These are phyloP conservation scores for Xylaria polymorpha DNA, from an alignment of 2,329 filamentous ascomycete genomes.

Conservation along the genomic window DNA sequence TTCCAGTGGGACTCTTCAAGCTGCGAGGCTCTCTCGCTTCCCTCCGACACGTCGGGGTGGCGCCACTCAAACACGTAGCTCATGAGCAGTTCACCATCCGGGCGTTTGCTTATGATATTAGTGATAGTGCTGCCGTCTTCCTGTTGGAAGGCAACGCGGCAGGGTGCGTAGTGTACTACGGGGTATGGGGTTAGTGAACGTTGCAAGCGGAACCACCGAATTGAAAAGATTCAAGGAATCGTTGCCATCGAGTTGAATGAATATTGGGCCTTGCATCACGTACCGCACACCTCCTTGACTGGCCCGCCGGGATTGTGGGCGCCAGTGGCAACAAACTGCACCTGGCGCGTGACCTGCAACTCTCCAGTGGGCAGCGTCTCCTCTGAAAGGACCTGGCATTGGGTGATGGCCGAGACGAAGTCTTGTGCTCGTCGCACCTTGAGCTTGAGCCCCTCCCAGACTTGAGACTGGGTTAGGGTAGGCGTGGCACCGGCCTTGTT, in stretches of 20 bases:
- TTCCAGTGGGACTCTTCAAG: slow-evolving; percentile 47
- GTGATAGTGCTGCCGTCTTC: slow-evolving; percentile 53
- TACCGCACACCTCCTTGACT: slow-evolving; percentile 49
- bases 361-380: slow-evolving; percentile 41
- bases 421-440: slow-evolving; percentile 53
- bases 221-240: background rate
- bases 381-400: slow-evolving; percentile 50
- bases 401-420: slow-evolving; percentile 53
- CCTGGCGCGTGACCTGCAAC: slow-evolving; percentile 47
- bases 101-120: slow-evolving; percentile 50
- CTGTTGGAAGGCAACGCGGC: slow-evolving; percentile 52
- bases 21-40: slow-evolving; percentile 44
- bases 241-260: background rate
- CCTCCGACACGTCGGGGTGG: slow-evolving; percentile 47
- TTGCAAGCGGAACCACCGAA: background rate
- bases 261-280: slow-evolving; percentile 1
- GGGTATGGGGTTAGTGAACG: slow-evolving; percentile 3
- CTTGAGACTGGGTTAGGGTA: slow-evolving; percentile 48
- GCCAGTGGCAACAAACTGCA: slow-evolving; percentile 46
- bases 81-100: slow-evolving; percentile 49
- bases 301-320: slow-evolving; percentile 9
- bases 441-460: slow-evolving; percentile 53
- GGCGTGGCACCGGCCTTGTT: slow-evolving; percentile 51
- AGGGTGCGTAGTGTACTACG: slow-evolving; percentile 48
- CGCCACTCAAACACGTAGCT: slow-evolving; percentile 54